Evolutionary conservation across 2,329 filamentous ascomycete genomes (phyloP).

Genomic region (Aspergillus aculeatus): DNA sequence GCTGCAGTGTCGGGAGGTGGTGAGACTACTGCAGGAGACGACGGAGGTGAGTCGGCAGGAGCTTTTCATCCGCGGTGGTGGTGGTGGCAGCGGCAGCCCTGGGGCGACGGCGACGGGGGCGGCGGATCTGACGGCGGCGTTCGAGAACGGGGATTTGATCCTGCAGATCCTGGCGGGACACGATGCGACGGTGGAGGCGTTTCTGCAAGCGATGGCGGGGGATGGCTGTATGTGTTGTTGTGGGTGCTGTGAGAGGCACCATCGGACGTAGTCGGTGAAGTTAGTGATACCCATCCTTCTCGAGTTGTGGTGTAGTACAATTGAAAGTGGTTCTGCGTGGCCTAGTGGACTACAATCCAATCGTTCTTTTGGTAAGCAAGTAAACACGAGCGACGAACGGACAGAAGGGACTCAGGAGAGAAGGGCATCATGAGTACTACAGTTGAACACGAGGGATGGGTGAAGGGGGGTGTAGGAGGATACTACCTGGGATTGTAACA

Average conservation of each 20-base stretch:
- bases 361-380: too few relatives aligned
- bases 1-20: constrained; percentile 27
- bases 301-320: not conserved
- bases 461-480: not conserved
- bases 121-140: constrained; percentile 7
- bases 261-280: too few relatives aligned
- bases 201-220: constrained; percentile 27
- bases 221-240: constrained; percentile 30
- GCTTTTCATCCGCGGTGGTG: not conserved
- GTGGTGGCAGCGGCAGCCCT: not conserved
- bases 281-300: not conserved
- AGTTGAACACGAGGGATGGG: not conserved
- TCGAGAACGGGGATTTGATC: constrained; percentile 22
- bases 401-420: too few relatives aligned
- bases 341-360: too few relatives aligned
- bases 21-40: constrained; percentile 23
- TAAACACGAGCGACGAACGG: too few relatives aligned
- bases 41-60: constrained; percentile 15
- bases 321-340: not conserved
- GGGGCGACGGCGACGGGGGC: constrained; percentile 16
- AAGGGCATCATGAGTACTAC: not conserved
- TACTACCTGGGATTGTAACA: not conserved
- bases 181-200: constrained; percentile 29
- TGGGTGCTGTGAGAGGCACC: not conserved
- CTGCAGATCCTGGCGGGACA: constrained; percentile 30